Conservation (phyloP, 345 rosid genomes). For the Hibiscus syriacus region DNA sequence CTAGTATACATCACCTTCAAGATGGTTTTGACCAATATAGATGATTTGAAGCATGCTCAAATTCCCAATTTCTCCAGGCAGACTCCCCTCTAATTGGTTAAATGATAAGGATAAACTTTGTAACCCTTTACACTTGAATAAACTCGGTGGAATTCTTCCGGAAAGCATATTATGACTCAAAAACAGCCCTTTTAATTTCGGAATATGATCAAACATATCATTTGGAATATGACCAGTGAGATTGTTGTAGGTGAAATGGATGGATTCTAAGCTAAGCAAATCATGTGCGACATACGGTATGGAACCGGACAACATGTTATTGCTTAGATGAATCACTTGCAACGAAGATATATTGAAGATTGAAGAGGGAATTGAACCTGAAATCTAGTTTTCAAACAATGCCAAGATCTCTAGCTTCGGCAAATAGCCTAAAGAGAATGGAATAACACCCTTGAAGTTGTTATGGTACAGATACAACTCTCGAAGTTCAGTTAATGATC, state of each 20-base stretch:
- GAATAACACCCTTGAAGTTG: not conserved
- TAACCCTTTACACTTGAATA: not conserved
- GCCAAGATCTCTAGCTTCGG: not conserved
- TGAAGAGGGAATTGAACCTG: not conserved
- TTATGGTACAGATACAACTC: not conserved
- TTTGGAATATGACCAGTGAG: not conserved
- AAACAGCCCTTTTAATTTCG: not conserved
- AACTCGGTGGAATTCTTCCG: not conserved
- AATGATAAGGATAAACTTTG: not conserved
- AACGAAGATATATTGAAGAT: constrained; percentile 2
- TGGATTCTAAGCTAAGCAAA: not conserved
- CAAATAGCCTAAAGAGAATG: too few relatives aligned
- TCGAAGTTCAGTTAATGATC: not conserved
- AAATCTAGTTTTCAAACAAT: not conserved
- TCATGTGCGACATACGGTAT: not conserved
- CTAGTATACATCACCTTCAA: not conserved
- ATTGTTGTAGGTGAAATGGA: not conserved
- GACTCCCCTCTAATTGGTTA: not conserved
- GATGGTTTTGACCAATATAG: not conserved
- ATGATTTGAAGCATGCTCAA: not conserved
- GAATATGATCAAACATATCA: not conserved
- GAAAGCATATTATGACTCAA: not conserved
- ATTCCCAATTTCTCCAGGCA: not conserved
- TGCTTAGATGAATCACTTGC: not conserved
- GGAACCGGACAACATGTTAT: not conserved